Percentiles rank a stretch among this genome's conserved stretches.
Conservation (phyloP, 495 filamentous ascomycete species). For the Xylaria sp. region DNA sequence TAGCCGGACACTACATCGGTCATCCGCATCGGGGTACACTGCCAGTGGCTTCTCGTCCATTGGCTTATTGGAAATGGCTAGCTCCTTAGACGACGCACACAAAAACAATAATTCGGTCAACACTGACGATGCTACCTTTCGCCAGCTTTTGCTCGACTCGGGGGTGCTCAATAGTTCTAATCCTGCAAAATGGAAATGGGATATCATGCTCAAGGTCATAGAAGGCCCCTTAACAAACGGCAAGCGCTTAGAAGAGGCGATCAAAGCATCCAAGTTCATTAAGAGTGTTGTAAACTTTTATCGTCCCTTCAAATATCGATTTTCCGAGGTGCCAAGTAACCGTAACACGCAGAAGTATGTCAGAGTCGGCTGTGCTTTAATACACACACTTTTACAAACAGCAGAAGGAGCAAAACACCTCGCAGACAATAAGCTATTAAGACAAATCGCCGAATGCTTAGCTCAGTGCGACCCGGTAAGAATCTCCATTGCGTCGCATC, state of each 20-base stretch:
- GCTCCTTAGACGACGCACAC: slow-evolving; percentile 64
- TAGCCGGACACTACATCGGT: slow-evolving; percentile 89
- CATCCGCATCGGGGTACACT: slow-evolving; percentile 55
- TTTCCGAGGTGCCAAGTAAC: slow-evolving; percentile 83
- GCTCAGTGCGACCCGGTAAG: slow-evolving; percentile 82
- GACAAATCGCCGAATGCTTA: slow-evolving; percentile 93
- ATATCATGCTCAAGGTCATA: slow-evolving; percentile 85
- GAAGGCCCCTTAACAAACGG: slow-evolving; percentile 93
- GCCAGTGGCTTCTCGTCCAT: slow-evolving; percentile 46
- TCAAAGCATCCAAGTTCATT: slow-evolving; percentile 93
- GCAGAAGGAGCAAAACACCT: slow-evolving; percentile 84
- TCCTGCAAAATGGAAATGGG: slow-evolving; percentile 96
- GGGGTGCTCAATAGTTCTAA: slow-evolving; percentile 84
- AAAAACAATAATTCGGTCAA: slow-evolving; percentile 74
- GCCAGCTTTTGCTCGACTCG: slow-evolving; percentile 84
- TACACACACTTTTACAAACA: slow-evolving; percentile 83
- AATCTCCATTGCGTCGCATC: neutral
- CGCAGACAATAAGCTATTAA: slow-evolving; percentile 87
- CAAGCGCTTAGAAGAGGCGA: slow-evolving; percentile 91
- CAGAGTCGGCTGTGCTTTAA: slow-evolving; percentile 82
- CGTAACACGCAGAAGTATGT: slow-evolving; percentile 95
- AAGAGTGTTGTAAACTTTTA: slow-evolving; percentile 95
- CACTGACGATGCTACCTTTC: slow-evolving; percentile 89
- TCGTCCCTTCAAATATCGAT: slow-evolving; percentile 94
- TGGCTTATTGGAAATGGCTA: slow-evolving; percentile 48